Conservation (phyloP, 768 basidiomycete species). For the Tricholoma saponaceum region DNA sequence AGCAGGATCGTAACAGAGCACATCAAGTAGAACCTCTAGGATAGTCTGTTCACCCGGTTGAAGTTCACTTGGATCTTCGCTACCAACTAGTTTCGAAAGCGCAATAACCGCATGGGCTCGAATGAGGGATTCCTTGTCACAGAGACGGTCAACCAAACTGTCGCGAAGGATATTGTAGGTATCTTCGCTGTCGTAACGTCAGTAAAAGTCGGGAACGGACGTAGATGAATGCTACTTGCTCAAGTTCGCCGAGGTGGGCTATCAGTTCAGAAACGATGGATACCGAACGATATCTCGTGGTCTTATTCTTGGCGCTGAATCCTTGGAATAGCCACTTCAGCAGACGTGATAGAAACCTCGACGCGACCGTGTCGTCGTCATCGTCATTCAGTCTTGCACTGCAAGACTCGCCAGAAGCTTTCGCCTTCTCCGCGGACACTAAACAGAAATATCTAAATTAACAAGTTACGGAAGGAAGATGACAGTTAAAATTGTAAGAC, state of each 20-base stretch:
- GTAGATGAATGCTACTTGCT: constrained; percentile 53
- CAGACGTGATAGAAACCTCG: constrained; percentile 65
- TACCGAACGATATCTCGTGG: constrained; percentile 74
- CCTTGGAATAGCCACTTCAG: constrained; percentile 76
- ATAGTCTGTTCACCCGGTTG: constrained; percentile 49
- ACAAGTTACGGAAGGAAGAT: neutral
- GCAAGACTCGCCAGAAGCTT: constrained; percentile 22
- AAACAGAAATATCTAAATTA: neutral
- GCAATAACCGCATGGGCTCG: constrained; percentile 85
- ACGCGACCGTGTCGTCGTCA: constrained; percentile 63
- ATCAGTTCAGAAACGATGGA: constrained; percentile 87
- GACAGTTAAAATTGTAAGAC: neutral
- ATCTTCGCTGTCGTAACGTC: constrained; percentile 62
- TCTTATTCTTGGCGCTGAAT: constrained; percentile 89
- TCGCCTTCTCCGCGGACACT: constrained; percentile 29
- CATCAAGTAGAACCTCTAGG: constrained; percentile 63
- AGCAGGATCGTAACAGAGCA: constrained; percentile 70
- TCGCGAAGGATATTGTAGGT: constrained; percentile 65
- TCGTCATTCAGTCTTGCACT: constrained; percentile 29
- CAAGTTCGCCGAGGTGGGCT: constrained; percentile 79
- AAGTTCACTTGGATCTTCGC: constrained; percentile 55
- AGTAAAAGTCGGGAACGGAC: neutral
- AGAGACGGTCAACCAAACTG: constrained; percentile 70
- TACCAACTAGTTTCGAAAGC: constrained; percentile 73
- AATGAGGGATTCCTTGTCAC: constrained; percentile 81